Evolutionary conservation across 140 eudicot genomes (phyloP).

Genomic region (Cichorium intybus): DNA sequence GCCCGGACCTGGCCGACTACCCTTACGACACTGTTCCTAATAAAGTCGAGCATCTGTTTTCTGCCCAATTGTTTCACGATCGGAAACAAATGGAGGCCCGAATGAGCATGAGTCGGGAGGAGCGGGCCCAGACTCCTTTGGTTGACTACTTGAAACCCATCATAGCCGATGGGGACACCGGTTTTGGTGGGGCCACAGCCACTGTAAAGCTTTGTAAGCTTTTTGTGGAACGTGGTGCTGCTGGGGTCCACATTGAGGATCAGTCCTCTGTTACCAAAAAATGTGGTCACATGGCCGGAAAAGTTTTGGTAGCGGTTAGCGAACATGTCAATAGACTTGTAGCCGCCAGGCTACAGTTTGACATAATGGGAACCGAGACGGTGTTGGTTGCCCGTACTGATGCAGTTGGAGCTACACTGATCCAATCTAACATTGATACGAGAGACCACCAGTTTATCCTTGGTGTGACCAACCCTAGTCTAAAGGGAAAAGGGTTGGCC

Average conservation of each 20-base stretch:
- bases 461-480: constrained; percentile 70
- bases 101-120: constrained; percentile 80
- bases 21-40: constrained; percentile 97
- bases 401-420: constrained; percentile 80
- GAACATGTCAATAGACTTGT: constrained; percentile 88
- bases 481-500: constrained; percentile 67
- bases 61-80: constrained; percentile 88
- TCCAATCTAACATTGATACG: constrained; percentile 78
- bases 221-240: constrained; percentile 95
- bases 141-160: constrained; percentile 84
- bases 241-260: constrained; percentile 96
- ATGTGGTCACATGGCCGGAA: constrained; percentile 98
- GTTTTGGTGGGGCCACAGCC: constrained; percentile 97
- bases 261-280: constrained; percentile 92
- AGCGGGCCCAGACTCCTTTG: constrained; percentile 68
- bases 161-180: constrained; percentile 97
- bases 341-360: constrained; percentile 85
- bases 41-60: constrained; percentile 85
- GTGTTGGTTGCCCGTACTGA: constrained; percentile 89
- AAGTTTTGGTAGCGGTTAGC: constrained; percentile 71
- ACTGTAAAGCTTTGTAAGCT: constrained; percentile 92
- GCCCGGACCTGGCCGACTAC: constrained; percentile 94
- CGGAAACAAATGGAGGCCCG: constrained; percentile 93
- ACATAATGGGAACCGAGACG: constrained; percentile 86
- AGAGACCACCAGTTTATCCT: constrained; percentile 87